These are phyloP conservation scores for Talaromyces ruber DNA, from an alignment of 495 filamentous ascomycete genomes.

Conservation along the genomic window DNA sequence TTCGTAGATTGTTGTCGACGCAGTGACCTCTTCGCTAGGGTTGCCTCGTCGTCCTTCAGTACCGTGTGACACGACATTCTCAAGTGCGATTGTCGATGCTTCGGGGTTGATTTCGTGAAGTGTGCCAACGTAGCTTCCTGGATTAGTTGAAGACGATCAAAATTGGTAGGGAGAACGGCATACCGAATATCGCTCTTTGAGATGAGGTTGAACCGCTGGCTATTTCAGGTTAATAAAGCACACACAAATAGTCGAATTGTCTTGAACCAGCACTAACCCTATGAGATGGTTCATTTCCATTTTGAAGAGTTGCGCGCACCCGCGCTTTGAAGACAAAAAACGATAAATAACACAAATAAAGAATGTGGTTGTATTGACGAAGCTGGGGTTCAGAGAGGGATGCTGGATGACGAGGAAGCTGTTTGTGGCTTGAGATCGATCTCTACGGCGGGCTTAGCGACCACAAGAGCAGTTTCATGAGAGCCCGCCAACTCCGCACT, in stretches of 20 bases:
- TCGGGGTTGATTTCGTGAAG: slow-evolving; percentile 98
- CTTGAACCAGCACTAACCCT: slow-evolving; percentile 34
- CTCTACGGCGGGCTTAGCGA: slow-evolving; percentile 1
- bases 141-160: not conserved
- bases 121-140: slow-evolving; percentile 78
- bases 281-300: slow-evolving; percentile 49
- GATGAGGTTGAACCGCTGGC: slow-evolving; percentile 59
- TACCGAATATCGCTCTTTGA: slow-evolving; percentile 97
- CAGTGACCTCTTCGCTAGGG: slow-evolving; percentile 69
- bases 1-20: slow-evolving; percentile 83
- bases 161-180: slow-evolving; percentile 13
- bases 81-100: slow-evolving; percentile 88
- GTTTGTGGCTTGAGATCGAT: slow-evolving; percentile 7
- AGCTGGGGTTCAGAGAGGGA: slow-evolving; percentile 5
- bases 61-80: slow-evolving; percentile 87
- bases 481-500: not conserved
- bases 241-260: slow-evolving; percentile 19
- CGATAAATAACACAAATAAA: slow-evolving; percentile 9
- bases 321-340: slow-evolving; percentile 10
- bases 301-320: slow-evolving; percentile 29
- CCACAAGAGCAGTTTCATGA: not conserved
- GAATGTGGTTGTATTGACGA: slow-evolving; percentile 4
- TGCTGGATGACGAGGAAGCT: slow-evolving; percentile 9
- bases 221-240: slow-evolving; percentile 39
- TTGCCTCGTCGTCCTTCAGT: slow-evolving; percentile 80